Percentiles rank a stretch among this genome's conserved stretches.
phyloP scores from a whole-genome alignment of 768 basidiomycete genomes.

The Leucosporidium scottii region DNA sequence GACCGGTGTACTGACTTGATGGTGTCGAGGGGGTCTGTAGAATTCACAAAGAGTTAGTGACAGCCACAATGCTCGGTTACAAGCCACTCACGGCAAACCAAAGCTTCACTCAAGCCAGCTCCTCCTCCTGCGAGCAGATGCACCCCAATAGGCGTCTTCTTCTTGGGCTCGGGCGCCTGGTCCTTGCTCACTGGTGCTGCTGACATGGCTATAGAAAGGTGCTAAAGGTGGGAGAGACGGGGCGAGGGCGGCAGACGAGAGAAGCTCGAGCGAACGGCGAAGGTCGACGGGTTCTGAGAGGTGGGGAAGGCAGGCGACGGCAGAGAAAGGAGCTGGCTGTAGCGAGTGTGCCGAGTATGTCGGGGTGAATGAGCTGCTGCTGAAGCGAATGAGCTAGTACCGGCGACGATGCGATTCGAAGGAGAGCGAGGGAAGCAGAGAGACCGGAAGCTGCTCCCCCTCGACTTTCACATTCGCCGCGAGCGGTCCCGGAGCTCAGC shows the following conservation, averaged over 20 bases:
- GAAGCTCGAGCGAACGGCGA: too few species aligned
- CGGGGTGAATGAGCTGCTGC: background rate
- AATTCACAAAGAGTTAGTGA: background rate
- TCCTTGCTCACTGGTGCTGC: background rate
- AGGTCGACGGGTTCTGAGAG: too few species aligned
- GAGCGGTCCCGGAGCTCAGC: too few species aligned
- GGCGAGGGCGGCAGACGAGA: background rate
- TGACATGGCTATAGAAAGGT: background rate
- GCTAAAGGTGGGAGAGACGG: background rate
- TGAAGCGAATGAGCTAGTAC: background rate
- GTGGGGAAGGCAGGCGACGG: too few species aligned
- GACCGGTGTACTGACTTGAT: constrained; percentile 55
- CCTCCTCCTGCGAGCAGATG: constrained; percentile 92
- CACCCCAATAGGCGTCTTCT: constrained; percentile 46
- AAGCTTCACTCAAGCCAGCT: constrained; percentile 88
- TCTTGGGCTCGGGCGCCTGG: constrained; percentile 30
- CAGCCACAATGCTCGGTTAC: too few species aligned
- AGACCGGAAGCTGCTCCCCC: too few species aligned
- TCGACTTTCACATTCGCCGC: too few species aligned
- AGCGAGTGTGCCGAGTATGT: too few species aligned
- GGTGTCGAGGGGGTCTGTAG: constrained; percentile 60
- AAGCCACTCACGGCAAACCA: constrained; percentile 40
- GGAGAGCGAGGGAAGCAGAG: constrained; percentile 1
- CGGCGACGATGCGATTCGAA: background rate
- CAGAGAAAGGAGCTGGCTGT: too few species aligned